Conservation (phyloP, 2,329 filamentous ascomycete genomes). For the Fusarium beomiforme region DNA sequence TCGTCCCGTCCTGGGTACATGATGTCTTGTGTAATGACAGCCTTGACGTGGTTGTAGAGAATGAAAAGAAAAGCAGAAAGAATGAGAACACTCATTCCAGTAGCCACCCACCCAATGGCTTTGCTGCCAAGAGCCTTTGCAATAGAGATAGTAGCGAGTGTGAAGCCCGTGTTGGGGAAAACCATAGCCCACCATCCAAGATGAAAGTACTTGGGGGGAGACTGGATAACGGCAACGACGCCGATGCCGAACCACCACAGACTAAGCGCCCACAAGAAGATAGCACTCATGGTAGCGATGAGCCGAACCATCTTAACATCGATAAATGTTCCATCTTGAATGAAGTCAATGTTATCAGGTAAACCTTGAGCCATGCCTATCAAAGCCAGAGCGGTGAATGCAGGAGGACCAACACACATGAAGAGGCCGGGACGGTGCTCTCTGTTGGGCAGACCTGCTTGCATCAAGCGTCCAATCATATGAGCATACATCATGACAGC, state of each 20-base stretch:
- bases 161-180: conserved; percentile 69
- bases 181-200: conserved; percentile 72
- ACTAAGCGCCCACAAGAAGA: conserved; percentile 73
- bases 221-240: conserved; percentile 46
- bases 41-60: conserved; percentile 52
- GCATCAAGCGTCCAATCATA: conserved; percentile 76
- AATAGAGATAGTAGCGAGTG: conserved; percentile 64
- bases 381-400: conserved; percentile 75
- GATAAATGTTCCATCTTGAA: conserved; percentile 50
- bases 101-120: conserved; percentile 57
- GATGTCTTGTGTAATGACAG: conserved; percentile 61
- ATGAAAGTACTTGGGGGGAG: conserved; percentile 61
- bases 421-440: conserved; percentile 76
- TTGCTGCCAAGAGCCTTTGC: conserved; percentile 57
- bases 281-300: conserved; percentile 57
- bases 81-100: conserved; percentile 60
- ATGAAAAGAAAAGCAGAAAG: conserved; percentile 57
- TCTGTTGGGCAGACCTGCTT: conserved; percentile 64
- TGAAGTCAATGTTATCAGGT: conserved; percentile 56
- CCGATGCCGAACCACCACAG: conserved; percentile 65
- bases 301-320: conserved; percentile 56
- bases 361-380: conserved; percentile 68
- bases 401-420: conserved; percentile 77
- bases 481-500: conserved; percentile 76
- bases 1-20: conserved; percentile 64